Conservation (phyloP, 2,329 filamentous ascomycete species). For the Neophaeococcomyces aloes region DNA sequence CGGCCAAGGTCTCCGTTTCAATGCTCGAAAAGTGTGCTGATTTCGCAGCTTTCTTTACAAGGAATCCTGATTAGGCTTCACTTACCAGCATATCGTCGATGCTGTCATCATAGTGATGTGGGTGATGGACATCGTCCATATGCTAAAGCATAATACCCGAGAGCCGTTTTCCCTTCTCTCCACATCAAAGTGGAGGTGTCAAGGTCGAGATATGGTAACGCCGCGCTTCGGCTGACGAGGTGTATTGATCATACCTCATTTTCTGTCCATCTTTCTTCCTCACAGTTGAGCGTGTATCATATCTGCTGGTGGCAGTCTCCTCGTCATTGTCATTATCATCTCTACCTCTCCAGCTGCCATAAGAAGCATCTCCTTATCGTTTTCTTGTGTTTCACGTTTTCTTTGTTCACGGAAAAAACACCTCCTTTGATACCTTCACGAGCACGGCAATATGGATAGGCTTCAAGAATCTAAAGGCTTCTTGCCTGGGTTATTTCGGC, state of each 20-base stretch:
- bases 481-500: slow-evolving; percentile 17
- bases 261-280: too few species aligned
- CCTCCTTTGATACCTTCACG: background rate
- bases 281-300: too few species aligned
- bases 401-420: background rate
- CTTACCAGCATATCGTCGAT: background rate
- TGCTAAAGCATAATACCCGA: background rate
- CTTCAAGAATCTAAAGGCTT: slow-evolving; percentile 15
- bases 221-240: background rate
- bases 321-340: too few species aligned
- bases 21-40: background rate
- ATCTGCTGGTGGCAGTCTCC: too few species aligned
- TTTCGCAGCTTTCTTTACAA: background rate
- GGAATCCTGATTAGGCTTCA: background rate
- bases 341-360: background rate
- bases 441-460: slow-evolving; percentile 16
- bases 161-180: background rate
- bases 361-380: background rate
- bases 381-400: background rate
- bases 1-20: background rate
- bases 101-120: background rate
- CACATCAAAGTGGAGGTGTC: background rate
- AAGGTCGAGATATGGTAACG: background rate
- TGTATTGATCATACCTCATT: too few species aligned
- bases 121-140: background rate